A percentile compares a stretch with the other conserved stretches of the same genome.
Evolutionary conservation across 1,284 basidiomycete species (phyloP).

Genomic region (Malassezia restricta): DNA sequence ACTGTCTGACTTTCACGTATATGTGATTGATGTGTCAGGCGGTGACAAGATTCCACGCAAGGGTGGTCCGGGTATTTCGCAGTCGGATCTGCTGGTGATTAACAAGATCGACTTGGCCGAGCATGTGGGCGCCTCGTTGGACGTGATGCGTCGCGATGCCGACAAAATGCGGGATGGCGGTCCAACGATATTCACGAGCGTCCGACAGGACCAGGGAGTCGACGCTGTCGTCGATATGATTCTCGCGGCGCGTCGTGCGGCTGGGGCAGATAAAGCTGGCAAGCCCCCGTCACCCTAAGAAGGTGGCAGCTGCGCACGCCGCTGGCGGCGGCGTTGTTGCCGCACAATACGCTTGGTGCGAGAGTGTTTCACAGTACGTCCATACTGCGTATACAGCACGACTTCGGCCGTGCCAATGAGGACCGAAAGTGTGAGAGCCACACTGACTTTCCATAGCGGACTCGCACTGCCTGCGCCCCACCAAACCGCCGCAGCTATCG

Average conservation of each 20-base stretch:
- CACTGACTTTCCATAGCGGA: conserved; percentile 11
- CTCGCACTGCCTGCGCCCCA: conserved; percentile 14
- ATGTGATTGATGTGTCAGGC: conserved; percentile 57
- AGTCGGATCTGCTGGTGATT: conserved; percentile 83
- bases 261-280: conserved; percentile 46
- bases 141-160: conserved; percentile 87
- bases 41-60: conserved; percentile 97
- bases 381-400: conserved; percentile 16
- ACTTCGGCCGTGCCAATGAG: conserved; percentile 15
- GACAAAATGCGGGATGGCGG: conserved; percentile 85
- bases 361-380: neutral
- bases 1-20: conserved; percentile 78
- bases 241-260: conserved; percentile 68
- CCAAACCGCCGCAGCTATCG: conserved; percentile 19
- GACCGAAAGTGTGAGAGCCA: conserved; percentile 2
- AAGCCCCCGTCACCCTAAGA: neutral
- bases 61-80: conserved; percentile 71
- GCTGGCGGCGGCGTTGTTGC: neutral
- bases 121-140: conserved; percentile 80
- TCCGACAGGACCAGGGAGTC: conserved; percentile 68
- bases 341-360: neutral
- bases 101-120: conserved; percentile 66
- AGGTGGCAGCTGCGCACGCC: neutral
- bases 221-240: conserved; percentile 72
- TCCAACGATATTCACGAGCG: conserved; percentile 80